A percentile compares a stretch with the other conserved stretches of the same genome.
Conservation (phyloP, 305 asterid genomes). For the Plantago coronopus region DNA sequence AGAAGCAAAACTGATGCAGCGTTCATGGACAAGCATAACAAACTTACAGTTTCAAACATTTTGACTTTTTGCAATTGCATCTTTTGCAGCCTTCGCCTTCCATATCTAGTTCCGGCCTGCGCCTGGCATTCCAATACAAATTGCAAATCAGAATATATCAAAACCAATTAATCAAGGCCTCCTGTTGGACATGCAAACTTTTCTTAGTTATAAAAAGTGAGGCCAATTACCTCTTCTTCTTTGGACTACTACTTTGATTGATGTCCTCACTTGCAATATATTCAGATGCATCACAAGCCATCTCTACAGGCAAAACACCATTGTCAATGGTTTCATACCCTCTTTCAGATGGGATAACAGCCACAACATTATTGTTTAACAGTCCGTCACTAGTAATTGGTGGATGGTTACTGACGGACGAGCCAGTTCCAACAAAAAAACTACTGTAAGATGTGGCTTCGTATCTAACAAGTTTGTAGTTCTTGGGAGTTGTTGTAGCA, state of each 20-base stretch:
- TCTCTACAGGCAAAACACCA: constrained; percentile 38
- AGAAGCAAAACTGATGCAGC: too few species aligned
- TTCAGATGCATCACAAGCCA: constrained; percentile 39
- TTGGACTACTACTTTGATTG: constrained; percentile 75
- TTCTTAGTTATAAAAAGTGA: neutral
- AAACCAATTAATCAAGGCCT: neutral
- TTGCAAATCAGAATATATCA: neutral
- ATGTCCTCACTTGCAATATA: constrained; percentile 47
- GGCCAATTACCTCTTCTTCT: constrained; percentile 65
- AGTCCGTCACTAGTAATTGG: constrained; percentile 35
- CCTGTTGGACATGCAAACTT: too few species aligned
- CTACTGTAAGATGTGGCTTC: constrained; percentile 46
- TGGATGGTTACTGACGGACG: constrained; percentile 35
- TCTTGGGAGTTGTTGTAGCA: constrained; percentile 51
- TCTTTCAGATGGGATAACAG: constrained; percentile 33
- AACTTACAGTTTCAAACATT: constrained; percentile 94
- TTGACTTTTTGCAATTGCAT: constrained; percentile 94
- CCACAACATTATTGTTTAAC: constrained; percentile 27
- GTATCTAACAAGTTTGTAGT: constrained; percentile 39
- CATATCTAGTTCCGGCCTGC: constrained; percentile 43
- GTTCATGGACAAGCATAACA: too few species aligned
- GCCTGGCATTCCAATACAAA: constrained; percentile 43
- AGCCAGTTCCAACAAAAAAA: constrained; percentile 46
- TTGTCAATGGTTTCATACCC: constrained; percentile 36
- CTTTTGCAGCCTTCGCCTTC: constrained; percentile 77